phyloP scores from a whole-genome alignment of 148 eudicot species.

The Camellia lanceoleosa region DNA sequence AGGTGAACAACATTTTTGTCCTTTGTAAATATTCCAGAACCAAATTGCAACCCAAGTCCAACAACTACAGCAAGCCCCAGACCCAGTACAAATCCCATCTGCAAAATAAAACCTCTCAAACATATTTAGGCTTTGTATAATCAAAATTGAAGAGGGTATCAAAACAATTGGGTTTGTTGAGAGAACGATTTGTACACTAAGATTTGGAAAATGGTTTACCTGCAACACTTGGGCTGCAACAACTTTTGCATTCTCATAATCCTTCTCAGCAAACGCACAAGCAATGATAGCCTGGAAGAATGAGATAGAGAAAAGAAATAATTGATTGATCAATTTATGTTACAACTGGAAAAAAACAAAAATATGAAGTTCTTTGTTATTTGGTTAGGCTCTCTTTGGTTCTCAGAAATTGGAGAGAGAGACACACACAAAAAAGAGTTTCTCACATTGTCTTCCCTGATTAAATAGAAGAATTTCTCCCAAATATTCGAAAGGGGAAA shows the following conservation, averaged over 20 bases:
- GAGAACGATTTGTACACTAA: neutral
- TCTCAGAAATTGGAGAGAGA: neutral
- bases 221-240: slow-evolving; percentile 82
- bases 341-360: neutral
- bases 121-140: neutral
- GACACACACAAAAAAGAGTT: neutral
- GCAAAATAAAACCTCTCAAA: slow-evolving; percentile 21
- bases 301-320: neutral
- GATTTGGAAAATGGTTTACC: slow-evolving; percentile 34
- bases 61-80: slow-evolving; percentile 67
- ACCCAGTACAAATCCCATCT: slow-evolving; percentile 85
- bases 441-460: neutral
- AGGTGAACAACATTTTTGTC: slow-evolving; percentile 56
- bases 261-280: slow-evolving; percentile 92
- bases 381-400: neutral
- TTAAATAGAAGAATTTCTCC: too few relatives aligned
- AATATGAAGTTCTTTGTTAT: neutral
- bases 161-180: neutral
- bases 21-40: slow-evolving; percentile 63
- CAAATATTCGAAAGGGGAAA: too few relatives aligned
- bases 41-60: slow-evolving; percentile 83
- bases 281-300: slow-evolving; percentile 83
- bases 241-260: slow-evolving; percentile 67
- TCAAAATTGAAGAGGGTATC: neutral
- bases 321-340: neutral